Evolutionary conservation across 1,284 basidiomycete genomes (phyloP), one percentile per base, ranked within the genome.

Genomic region (Rhodotorula sp.): DNA sequence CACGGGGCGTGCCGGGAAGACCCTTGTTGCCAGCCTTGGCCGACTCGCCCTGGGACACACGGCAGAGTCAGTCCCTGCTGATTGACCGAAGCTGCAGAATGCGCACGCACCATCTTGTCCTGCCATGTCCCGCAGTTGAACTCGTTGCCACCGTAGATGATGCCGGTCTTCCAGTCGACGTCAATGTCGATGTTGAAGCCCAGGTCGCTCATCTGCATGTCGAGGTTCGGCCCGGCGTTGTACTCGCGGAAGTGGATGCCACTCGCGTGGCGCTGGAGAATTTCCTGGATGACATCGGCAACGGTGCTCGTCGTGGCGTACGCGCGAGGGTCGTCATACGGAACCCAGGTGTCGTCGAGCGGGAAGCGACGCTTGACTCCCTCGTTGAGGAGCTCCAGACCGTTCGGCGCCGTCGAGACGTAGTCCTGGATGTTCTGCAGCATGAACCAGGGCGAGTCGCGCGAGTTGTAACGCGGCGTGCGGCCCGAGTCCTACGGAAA

Each of bases 361-460:
- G 96, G 96, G 86, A 99, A 99, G 44, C 96, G 88, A 41, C 96
- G 88, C 80, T 89, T 92, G 68, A 98, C 90, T 4, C 85, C 83
- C 79, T 96, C 93, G 3, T 87, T 85, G 54, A 99, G 86, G 67
- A 99, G 87, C 0, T 88, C 84, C 49, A 91, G 81, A 4, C 97
- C 96, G 74, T 93, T 89, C 0, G 95, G 93, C 1, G 91, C 92
- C 82, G 87, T 90, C 69, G 84, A 85, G 53, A 88, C 89, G 81
- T 97, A 98, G 82, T 98, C 94, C 80, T 98, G 96, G 68, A 98
- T 96, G 79, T 92, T 97, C 81, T 99, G 96, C 68, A 97, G 82
- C 90, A 98, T 97, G 92, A 94, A 99, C 96, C 94, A 97, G 44
- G 93, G 92, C 10, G 91, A 91, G 79, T 94, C 92, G 58, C 93